Percentiles rank a stretch among this genome's conserved stretches.
Evolutionary conservation across 2,329 filamentous ascomycete genomes (phyloP).

Genomic region (Botrytis sinoallii): DNA sequence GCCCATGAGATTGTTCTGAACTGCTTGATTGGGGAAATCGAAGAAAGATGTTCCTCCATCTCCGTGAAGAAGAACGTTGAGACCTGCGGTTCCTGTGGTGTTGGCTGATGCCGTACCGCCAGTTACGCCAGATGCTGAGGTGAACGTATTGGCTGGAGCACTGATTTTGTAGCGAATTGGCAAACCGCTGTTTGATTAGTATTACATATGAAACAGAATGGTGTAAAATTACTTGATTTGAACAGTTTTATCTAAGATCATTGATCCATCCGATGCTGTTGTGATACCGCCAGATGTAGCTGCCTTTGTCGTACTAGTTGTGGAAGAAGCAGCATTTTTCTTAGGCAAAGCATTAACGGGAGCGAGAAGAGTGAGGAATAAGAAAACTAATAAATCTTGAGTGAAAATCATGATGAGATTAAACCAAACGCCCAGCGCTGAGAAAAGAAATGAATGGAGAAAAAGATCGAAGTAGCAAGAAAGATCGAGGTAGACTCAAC

Average conservation of each 20-base stretch:
- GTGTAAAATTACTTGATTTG: slow-evolving; percentile 49
- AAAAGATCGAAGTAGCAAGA: neutral
- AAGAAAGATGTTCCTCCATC: slow-evolving; percentile 63
- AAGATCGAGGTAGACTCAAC: neutral
- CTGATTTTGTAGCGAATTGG: slow-evolving; percentile 55
- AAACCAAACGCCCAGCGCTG: slow-evolving; percentile 15
- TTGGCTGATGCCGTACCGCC: slow-evolving; percentile 41
- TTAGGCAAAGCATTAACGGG: slow-evolving; percentile 29
- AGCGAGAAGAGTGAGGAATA: neutral
- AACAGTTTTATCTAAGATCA: slow-evolving; percentile 53
- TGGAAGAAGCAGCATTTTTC: slow-evolving; percentile 21
- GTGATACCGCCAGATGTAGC: slow-evolving; percentile 23
- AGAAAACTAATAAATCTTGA: slow-evolving; percentile 1
- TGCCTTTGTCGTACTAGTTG: slow-evolving; percentile 9
- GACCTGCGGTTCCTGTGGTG: slow-evolving; percentile 43
- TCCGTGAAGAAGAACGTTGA: slow-evolving; percentile 58
- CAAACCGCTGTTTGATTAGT: slow-evolving; percentile 43
- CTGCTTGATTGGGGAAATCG: slow-evolving; percentile 74
- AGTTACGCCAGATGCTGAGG: slow-evolving; percentile 47
- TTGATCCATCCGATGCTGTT: slow-evolving; percentile 51
- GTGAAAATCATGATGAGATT: slow-evolving; percentile 16
- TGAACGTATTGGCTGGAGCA: slow-evolving; percentile 53
- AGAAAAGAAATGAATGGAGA: slow-evolving; percentile 5
- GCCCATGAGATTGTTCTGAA: slow-evolving; percentile 76
- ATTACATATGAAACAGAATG: too few relatives aligned